These are phyloP conservation scores for Chlamydomonas applanata DNA, from an alignment of 139 green algal species.

Conservation along the genomic window DNA sequence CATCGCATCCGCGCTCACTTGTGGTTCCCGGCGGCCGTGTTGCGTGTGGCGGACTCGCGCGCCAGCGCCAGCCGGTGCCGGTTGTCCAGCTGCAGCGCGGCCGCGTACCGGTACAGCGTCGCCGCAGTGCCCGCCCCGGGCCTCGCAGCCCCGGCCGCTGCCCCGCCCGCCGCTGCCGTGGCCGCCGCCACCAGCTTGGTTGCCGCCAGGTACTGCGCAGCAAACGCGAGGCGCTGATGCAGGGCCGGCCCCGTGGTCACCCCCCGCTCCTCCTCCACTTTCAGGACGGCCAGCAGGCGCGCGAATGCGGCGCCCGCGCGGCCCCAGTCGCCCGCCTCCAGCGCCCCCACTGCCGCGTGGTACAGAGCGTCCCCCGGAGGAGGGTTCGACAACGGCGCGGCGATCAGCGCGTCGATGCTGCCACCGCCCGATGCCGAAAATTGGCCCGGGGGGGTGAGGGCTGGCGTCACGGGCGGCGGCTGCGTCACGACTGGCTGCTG, in stretches of 20 bases:
- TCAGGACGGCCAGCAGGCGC: constrained; percentile 7
- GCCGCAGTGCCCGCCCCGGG: too few species aligned
- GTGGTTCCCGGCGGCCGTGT: constrained; percentile 42
- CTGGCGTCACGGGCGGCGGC: not conserved
- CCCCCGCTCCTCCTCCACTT: not conserved
- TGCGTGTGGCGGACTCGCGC: constrained; percentile 39
- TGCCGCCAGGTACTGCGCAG: constrained; percentile 26
- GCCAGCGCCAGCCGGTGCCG: constrained; percentile 38
- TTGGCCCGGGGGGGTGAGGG: not conserved
- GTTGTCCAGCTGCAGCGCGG: constrained; percentile 36
- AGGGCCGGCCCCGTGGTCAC: not conserved
- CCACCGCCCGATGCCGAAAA: too few species aligned
- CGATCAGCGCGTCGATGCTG: too few species aligned
- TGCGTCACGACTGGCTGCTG: not conserved
- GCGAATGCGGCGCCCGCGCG: constrained; percentile 8
- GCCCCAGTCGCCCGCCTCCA: constrained; percentile 27
- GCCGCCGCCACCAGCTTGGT: constrained; percentile 29
- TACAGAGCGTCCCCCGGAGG: not conserved
- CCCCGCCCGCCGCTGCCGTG: not conserved
- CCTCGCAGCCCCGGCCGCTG: too few species aligned
- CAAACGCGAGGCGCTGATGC: constrained; percentile 15
- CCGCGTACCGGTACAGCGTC: constrained; percentile 12
- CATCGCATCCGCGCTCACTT: constrained; percentile 18
- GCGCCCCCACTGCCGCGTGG: constrained; percentile 6
- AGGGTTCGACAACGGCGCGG: too few species aligned